Percentiles rank a stretch among this genome's conserved stretches.
Conservation (phyloP, 2,329 filamentous ascomycete genomes). For the Colletotrichum salicis region DNA sequence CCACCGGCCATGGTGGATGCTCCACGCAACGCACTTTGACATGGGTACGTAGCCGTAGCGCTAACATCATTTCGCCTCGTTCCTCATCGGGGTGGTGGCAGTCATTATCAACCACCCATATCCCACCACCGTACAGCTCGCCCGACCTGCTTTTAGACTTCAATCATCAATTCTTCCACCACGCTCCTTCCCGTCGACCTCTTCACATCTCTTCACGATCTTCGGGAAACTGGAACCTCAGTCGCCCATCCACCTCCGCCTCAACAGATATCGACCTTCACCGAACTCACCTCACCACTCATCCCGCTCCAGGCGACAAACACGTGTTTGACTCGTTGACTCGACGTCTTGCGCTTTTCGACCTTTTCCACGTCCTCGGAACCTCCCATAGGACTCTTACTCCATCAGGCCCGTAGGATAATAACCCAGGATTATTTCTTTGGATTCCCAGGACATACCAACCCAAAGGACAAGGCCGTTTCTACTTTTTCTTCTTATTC, state of each 20-base stretch:
- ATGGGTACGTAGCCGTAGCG: slow-evolving; percentile 34
- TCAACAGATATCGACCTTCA: slow-evolving; percentile 18
- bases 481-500: slow-evolving; percentile 39
- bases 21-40: slow-evolving; percentile 48
- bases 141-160: background rate
- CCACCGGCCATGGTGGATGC: slow-evolving; percentile 43
- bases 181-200: slow-evolving; percentile 49
- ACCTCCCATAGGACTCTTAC: slow-evolving; percentile 38
- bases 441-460: slow-evolving; percentile 28
- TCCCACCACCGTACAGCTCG: slow-evolving; percentile 32
- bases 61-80: slow-evolving; percentile 38
- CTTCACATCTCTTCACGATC: slow-evolving; percentile 38
- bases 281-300: slow-evolving; percentile 16
- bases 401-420: slow-evolving; percentile 34
- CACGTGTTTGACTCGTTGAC: slow-evolving; percentile 58
- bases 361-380: slow-evolving; percentile 1
- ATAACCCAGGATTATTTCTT: slow-evolving; percentile 32
- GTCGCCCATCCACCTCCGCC: slow-evolving; percentile 23
- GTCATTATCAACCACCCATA: slow-evolving; percentile 38
- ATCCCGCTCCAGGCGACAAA: slow-evolving; percentile 12
- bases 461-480: slow-evolving; percentile 34
- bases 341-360: slow-evolving; percentile 55
- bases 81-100: slow-evolving; percentile 31
- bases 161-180: slow-evolving; percentile 42
- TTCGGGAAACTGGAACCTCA: slow-evolving; percentile 27